Evolutionary conservation across 257 asterid genomes (phyloP), one percentile per base, ranked within the genome.

Genomic region (Euphrasia confusa): DNA sequence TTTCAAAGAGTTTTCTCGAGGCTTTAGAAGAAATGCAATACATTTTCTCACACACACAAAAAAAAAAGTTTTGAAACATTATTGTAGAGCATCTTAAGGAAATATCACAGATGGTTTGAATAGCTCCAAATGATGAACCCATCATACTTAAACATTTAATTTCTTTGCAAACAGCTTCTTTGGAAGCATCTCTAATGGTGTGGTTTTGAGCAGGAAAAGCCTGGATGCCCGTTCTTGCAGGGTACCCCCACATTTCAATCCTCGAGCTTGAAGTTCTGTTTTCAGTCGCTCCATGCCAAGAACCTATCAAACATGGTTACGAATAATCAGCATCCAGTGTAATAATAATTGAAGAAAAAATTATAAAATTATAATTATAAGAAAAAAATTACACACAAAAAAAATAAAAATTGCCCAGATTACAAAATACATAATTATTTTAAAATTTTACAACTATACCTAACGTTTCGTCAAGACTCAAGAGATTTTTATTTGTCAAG

Each of bases 151-250:
- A 39, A 55, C 37, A 35, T 60, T 30, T 83, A 81, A 89, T 78
- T 86, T 92, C 95, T 84, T 92, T 62, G 94, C 90, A 56, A 92
- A 73, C 55, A 81, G 74, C 84, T 86, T 89, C 86, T 86, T 92
- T 2, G 99, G 89, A 59, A 92, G 86, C 93, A 11, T 86, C 80
- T 86, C 96, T 33, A 86, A 48, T 21, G 86, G 80, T 12, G 81
- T 78, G 33, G 80, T 79, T 71, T 82, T 82, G 61, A 79, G 81
- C 61, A 77, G 79, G 65, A 82, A 82, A 49, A 89, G 95, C 74
- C 99, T 81, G 4, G 82, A 79, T 11, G 97, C 94, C n/a, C 97
- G 95, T 64, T 92, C 99, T 74, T 78, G 84, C 76, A 84, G 65
- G 21, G 95, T 89, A 26, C 99, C 96, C 17, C 91, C 94, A 61